Percentiles rank a stretch among this genome's conserved stretches.
These are phyloP conservation scores for Vitis labrusca DNA, from an alignment of 164 flowering plant species.

Conservation along the genomic window DNA sequence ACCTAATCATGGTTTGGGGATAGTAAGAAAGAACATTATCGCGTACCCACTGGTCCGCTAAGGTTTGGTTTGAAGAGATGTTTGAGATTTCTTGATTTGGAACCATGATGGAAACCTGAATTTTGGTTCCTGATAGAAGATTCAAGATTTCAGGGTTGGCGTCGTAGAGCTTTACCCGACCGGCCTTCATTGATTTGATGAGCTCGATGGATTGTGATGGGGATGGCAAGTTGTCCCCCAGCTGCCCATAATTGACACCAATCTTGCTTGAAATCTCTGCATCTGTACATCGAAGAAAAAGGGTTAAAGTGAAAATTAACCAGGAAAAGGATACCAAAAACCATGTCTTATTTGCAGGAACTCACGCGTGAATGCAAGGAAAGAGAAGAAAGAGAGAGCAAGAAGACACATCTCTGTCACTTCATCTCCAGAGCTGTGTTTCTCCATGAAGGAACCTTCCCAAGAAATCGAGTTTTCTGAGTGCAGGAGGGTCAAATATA, in stretches of 20 bases:
- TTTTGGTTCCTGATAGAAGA: conserved; percentile 20
- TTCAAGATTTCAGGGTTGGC: conserved; percentile 35
- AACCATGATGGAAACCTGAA: conserved; percentile 40
- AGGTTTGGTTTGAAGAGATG: conserved; percentile 26
- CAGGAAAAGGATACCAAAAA: background rate
- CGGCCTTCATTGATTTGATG: conserved; percentile 26
- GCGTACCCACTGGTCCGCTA: conserved; percentile 37
- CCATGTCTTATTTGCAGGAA: background rate
- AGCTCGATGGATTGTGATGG: conserved; percentile 26
- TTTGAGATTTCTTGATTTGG: conserved; percentile 24
- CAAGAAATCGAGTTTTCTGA: too few relatives aligned
- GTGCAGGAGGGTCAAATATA: too few relatives aligned
- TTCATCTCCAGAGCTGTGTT: too few relatives aligned
- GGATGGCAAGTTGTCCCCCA: conserved; percentile 38
- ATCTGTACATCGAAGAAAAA: conserved; percentile 11
- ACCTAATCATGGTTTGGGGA: conserved; percentile 34
- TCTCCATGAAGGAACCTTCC: too few relatives aligned
- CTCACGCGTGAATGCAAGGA: conserved; percentile 29
- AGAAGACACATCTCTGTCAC: conserved; percentile 6
- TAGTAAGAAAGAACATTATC: conserved; percentile 31
- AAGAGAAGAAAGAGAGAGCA: conserved; percentile 12
- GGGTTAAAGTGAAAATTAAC: background rate
- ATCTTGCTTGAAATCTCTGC: conserved; percentile 14
- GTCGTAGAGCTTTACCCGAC: conserved; percentile 33
- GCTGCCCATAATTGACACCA: conserved; percentile 39